Base-by-base conservation (phyloP, 257 asterid genomes). In the Oldenlandia corymbosa region DNA sequence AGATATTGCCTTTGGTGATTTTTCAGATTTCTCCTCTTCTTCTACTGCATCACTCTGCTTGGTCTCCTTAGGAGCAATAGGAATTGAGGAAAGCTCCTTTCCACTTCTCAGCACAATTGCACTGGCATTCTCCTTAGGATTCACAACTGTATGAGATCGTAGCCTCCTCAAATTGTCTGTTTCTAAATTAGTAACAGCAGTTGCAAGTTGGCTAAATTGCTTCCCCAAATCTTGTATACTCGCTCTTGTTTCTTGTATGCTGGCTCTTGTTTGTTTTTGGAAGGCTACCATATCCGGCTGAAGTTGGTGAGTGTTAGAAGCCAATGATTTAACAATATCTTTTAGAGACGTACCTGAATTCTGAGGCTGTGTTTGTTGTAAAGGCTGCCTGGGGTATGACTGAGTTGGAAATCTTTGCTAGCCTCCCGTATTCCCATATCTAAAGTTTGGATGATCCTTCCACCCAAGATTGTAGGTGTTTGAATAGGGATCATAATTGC, bases 301-400 rank as follows among this genome's bases (percentile, higher is more conserved):
- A 54, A 54, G 28, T 28, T 27, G 39, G 7, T 8, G 18, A 54
- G 39, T 54, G 17, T 54, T 54, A 54, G 37, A 10, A 0, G 60
- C 60, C 12, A 59, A 24, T 18, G 17, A 37, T 31, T 59, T 59
- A 18, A 59, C 50, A 37, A 34, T 59, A 1, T 59, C 64, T n/a
- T 59, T n/a, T 16, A 47, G 17, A 37, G 64, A 37, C 17, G 39
- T 59, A 59, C 64, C 50, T 37, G 21, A 36, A 5, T 18, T 7
- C 7, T 17, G 53, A 3, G 23, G 17, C 12, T 1, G 7, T 17
- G 50, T n/a, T 3, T 24, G 8, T 47, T 18, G 53, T 47, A 9
- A 26, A 6, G 11, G 20, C 1, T 24, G 24, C 10, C 39, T 34
- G n/a, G 53, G 24, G 0, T 18, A 17, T 17, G 23, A 10, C 6